Base-by-base conservation (phyloP, 345 rosid species). In the Pistacia vera region DNA sequence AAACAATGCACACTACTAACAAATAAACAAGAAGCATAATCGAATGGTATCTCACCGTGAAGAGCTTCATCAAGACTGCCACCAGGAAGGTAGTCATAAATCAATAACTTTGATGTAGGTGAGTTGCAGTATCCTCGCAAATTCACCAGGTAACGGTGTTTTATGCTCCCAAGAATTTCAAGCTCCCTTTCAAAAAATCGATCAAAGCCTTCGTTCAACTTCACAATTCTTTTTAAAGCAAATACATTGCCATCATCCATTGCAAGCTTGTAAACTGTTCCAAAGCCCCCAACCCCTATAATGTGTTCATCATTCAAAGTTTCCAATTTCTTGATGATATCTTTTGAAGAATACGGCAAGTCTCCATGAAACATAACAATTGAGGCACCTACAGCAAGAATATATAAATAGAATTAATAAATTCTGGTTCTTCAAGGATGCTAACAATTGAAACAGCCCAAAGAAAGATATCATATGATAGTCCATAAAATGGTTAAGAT, bases 341-440 rank as follows among this genome's bases (percentile, higher is more conserved):
- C 99, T 79, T 91, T 96, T 14, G 99, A 91, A 57, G 99, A 90
- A 76, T 94, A 96, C 16, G 99, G 99, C 85, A 96, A 80, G 80
- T 96, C 98, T 77, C 98, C 99, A 78, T 96, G 97, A 81, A 96
- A 96, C 98, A 96, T 93, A 79, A 96, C 93, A 49, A 96, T 87
- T 25, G 99, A 96, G 69, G 98, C 97, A 80, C 99, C 99, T 96
- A 85, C 73, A 84, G 60, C 51, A 76, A 63, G 64, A 81, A 63
- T 62, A 57, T 41, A 20, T 35, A 8, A 72, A 72, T 9, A 71
- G 59, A 66, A 63, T 70, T 54, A 38, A 14, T 62, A 25, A 70
- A 49, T 78, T 68, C 66, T 57, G 60, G 46, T 41, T 41, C 46
- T 41, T 41, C 46, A 41, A 41, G 46, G 46, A 41, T 41, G 46